A percentile compares a stretch with the other conserved stretches of the same genome.
phyloP scores from a whole-genome alignment of 2,329 filamentous ascomycete genomes.

The Cadophora luteo-olivacea region DNA sequence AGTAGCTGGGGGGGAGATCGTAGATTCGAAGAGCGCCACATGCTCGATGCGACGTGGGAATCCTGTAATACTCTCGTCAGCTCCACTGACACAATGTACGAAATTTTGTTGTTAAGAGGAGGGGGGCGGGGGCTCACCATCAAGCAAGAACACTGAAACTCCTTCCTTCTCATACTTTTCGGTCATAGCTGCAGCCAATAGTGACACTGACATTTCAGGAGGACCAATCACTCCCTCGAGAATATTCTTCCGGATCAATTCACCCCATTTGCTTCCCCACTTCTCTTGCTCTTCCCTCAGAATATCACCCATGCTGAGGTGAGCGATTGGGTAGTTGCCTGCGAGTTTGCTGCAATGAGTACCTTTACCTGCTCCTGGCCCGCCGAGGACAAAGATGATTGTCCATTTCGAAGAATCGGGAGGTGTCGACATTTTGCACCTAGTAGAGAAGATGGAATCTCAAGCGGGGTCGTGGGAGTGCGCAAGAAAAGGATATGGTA shows the following conservation, averaged over 20 bases:
- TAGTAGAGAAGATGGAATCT: background rate
- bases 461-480: background rate
- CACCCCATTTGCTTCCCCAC: constrained; percentile 6
- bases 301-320: constrained; percentile 44
- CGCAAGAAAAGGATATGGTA: background rate
- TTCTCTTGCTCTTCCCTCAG: constrained; percentile 26
- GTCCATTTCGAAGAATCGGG: background rate
- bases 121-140: background rate
- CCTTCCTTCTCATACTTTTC: constrained; percentile 4
- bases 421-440: background rate
- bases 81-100: background rate
- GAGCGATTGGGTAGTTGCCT: constrained; percentile 32
- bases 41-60: constrained; percentile 19
- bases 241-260: constrained; percentile 16
- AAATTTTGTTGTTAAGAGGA: too few species aligned
- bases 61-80: constrained; percentile 8
- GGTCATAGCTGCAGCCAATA: background rate
- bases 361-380: constrained; percentile 46
- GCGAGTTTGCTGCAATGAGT: constrained; percentile 41
- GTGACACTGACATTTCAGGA: constrained; percentile 11
- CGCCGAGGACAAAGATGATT: constrained; percentile 32
- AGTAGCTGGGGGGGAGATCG: background rate
- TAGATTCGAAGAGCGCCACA: constrained; percentile 4
- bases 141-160: background rate
- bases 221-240: constrained; percentile 13